Percentiles rank a stretch among this genome's conserved stretches.
phyloP scores from a whole-genome alignment of 768 basidiomycete species.

The Hirschioporus abietinus region DNA sequence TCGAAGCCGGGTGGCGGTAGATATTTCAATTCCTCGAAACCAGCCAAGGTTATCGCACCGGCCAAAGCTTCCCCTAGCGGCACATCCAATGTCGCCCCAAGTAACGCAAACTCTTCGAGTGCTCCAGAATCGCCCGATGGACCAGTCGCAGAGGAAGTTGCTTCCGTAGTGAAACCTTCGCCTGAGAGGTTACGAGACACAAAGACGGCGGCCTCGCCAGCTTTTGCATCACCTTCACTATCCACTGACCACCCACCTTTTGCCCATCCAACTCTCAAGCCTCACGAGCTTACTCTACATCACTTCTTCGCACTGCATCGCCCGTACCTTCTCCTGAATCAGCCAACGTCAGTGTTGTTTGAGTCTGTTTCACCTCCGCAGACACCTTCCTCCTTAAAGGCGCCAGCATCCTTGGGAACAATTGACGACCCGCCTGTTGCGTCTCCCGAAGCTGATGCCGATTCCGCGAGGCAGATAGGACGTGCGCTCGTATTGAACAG shows the following conservation, averaged over 20 bases:
- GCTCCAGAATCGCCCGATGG: slow-evolving; percentile 10
- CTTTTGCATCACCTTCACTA: slow-evolving; percentile 3
- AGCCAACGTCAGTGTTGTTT: slow-evolving; percentile 54
- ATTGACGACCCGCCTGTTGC: slow-evolving; percentile 43
- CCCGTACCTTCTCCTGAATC: slow-evolving; percentile 64
- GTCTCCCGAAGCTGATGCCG: slow-evolving; percentile 68
- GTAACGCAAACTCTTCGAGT: slow-evolving; percentile 25
- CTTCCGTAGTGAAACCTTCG: slow-evolving; percentile 8
- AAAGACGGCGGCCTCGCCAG: neutral
- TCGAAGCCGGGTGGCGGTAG: slow-evolving; percentile 71
- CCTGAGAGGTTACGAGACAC: neutral
- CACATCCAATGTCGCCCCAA: slow-evolving; percentile 36
- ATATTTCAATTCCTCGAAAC: slow-evolving; percentile 70
- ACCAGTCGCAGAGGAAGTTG: slow-evolving; percentile 4
- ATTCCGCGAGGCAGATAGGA: slow-evolving; percentile 75
- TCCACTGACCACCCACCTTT: slow-evolving; percentile 8
- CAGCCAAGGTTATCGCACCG: slow-evolving; percentile 42
- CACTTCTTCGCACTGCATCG: slow-evolving; percentile 83
- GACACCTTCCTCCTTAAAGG: slow-evolving; percentile 14
- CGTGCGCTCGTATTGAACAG: slow-evolving; percentile 65
- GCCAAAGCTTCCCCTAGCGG: slow-evolving; percentile 21
- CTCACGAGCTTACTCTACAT: slow-evolving; percentile 73
- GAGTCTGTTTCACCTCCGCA: slow-evolving; percentile 24
- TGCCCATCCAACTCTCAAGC: slow-evolving; percentile 49
- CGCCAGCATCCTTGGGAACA: slow-evolving; percentile 20